These are phyloP conservation scores for Calonectria pauciramosa DNA, from an alignment of 2,329 filamentous ascomycete genomes.

Conservation along the genomic window DNA sequence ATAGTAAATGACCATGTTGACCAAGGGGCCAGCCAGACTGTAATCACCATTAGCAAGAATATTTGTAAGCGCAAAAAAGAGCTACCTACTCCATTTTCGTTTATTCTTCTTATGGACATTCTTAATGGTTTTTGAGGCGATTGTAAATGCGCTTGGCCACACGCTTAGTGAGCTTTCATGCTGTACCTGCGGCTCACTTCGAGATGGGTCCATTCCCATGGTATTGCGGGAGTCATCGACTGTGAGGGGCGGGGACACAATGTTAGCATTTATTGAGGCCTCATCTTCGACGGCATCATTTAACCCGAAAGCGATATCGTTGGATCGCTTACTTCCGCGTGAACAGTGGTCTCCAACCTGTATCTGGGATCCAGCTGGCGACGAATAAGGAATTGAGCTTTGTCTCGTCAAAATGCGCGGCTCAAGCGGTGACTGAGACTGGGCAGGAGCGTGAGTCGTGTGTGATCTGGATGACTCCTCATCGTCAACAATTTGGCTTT, in stretches of 20 bases:
- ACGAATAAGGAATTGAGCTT: not conserved
- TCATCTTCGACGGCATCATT: not conserved
- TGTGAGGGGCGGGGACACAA: not conserved
- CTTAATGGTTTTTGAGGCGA: slow-evolving; percentile 47
- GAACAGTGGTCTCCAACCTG: not conserved
- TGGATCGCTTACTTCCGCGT: not conserved
- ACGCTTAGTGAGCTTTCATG: slow-evolving; percentile 28
- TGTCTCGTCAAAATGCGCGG: slow-evolving; percentile 20
- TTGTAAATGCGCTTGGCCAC: slow-evolving; percentile 48
- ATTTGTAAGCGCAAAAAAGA: too few relatives aligned
- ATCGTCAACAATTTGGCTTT: not conserved
- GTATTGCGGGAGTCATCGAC: not conserved
- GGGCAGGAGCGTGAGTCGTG: not conserved
- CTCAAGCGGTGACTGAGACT: not conserved
- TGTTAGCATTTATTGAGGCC: not conserved
- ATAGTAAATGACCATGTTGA: slow-evolving; percentile 53
- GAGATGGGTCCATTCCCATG: not conserved
- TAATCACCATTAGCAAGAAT: not conserved
- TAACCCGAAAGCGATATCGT: not conserved
- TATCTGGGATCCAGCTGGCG: not conserved
- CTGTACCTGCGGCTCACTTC: slow-evolving; percentile 8
- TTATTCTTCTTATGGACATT: slow-evolving; percentile 46
- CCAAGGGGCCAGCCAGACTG: slow-evolving; percentile 49
- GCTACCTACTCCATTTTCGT: slow-evolving; percentile 53
- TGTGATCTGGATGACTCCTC: slow-evolving; percentile 30